Conservation (phyloP, 805 yeast species). For the Schwanniomyces sp. region DNA sequence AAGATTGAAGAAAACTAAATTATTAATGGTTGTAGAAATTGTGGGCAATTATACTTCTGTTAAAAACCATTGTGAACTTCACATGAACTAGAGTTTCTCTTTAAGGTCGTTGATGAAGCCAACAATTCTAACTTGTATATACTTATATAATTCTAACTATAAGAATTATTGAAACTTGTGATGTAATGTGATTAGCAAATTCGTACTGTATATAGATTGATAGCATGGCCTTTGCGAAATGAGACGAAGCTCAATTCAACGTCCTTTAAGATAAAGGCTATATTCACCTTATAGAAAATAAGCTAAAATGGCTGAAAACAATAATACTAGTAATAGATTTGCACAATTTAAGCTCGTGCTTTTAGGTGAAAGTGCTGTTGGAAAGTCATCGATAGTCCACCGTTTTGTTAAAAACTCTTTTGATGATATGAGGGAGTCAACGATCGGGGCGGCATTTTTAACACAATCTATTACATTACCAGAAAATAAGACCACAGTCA, state of each 20-base stretch:
- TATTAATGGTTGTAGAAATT: neutral
- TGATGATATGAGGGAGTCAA: slow-evolving; percentile 72
- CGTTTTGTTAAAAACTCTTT: slow-evolving; percentile 73
- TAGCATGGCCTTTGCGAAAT: neutral
- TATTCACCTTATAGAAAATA: neutral
- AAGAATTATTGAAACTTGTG: neutral
- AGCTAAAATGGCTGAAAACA: slow-evolving; percentile 5
- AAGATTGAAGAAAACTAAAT: slow-evolving; percentile 55
- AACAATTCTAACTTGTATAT: neutral
- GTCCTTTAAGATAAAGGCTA: neutral
- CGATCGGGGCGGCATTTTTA: slow-evolving; percentile 83
- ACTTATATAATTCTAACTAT: neutral
- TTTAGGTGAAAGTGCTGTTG: slow-evolving; percentile 82
- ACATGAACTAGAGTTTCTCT: neutral
- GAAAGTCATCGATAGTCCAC: slow-evolving; percentile 59
- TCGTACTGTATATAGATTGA: neutral
- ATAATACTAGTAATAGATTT: slow-evolving; percentile 17
- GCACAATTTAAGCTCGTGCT: slow-evolving; percentile 64
- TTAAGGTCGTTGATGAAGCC: neutral
- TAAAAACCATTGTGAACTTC: neutral
- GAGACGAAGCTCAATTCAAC: neutral
- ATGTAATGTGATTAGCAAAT: no score
- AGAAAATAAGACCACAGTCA: slow-evolving; percentile 51
- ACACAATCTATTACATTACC: slow-evolving; percentile 66
- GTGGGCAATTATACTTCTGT: neutral